phyloP scores from a whole-genome alignment of 1,284 basidiomycete genomes.

The Cutaneotrichosporon mucoides region DNA sequence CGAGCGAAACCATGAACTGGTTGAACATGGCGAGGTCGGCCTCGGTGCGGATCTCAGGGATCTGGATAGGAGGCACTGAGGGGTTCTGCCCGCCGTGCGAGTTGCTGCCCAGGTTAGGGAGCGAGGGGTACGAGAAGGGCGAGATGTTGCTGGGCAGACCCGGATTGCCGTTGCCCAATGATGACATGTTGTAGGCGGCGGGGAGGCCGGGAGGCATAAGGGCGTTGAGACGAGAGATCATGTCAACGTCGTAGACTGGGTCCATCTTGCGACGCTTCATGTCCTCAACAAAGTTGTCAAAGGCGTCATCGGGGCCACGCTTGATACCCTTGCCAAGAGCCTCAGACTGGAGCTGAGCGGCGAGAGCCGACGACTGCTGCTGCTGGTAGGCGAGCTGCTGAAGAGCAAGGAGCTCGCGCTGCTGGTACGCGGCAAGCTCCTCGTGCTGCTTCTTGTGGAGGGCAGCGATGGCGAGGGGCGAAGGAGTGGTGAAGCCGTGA shows the following conservation, averaged over 20 bases:
- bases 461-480: conserved; percentile 36
- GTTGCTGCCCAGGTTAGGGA: conserved; percentile 25
- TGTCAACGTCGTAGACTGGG: conserved; percentile 68
- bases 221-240: conserved; percentile 44
- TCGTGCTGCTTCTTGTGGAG: conserved; percentile 46
- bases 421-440: conserved; percentile 46
- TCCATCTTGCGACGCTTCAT: conserved; percentile 84
- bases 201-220: conserved; percentile 28
- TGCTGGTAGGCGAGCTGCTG: conserved; percentile 46
- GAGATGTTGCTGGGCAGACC: conserved; percentile 31
- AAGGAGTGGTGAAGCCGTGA: conserved; percentile 26
- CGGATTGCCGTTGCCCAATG: conserved; percentile 11
- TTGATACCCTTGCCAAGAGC: conserved; percentile 34
- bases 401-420: conserved; percentile 41
- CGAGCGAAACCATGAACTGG: conserved; percentile 49
- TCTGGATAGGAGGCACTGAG: conserved; percentile 21
- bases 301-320: conserved; percentile 29
- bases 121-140: conserved; percentile 36
- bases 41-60: conserved; percentile 46
- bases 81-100: conserved; percentile 4
- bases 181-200: conserved; percentile 4
- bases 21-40: conserved; percentile 50
- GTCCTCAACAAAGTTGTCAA: conserved; percentile 79
- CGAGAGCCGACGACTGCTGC: conserved; percentile 43
- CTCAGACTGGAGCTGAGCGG: conserved; percentile 39